Percentiles rank a stretch among this genome's conserved stretches.
Conservation (phyloP, 2,329 filamentous ascomycete species). For the Colletotrichum sp. region DNA sequence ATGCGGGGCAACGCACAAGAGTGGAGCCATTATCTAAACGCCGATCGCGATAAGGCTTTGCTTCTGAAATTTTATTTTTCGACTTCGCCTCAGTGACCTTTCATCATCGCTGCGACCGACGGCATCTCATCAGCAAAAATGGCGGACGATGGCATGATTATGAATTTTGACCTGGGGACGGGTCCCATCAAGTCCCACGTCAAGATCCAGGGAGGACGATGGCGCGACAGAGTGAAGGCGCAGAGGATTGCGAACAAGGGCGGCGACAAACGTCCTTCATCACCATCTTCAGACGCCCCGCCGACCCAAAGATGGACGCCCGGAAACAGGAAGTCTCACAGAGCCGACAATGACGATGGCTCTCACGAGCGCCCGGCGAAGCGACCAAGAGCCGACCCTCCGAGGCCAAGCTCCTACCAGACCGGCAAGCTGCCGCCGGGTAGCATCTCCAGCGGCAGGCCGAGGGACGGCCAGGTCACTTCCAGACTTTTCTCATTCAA, state of each 20-base stretch:
- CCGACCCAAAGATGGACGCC: constrained; percentile 6
- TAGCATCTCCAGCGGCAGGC: constrained; percentile 31
- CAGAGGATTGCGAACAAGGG: constrained; percentile 61
- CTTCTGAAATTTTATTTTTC: constrained; percentile 14
- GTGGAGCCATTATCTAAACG: constrained; percentile 12
- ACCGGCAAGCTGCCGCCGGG: constrained; percentile 40
- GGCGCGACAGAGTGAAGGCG: constrained; percentile 86
- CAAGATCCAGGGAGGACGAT: constrained; percentile 87
- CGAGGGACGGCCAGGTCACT: constrained; percentile 64
- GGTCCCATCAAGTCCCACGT: constrained; percentile 65
- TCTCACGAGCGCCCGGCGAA: constrained; percentile 43
- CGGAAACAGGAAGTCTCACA: constrained; percentile 12
- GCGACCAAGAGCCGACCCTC: constrained; percentile 44
- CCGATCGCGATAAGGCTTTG: constrained; percentile 15
- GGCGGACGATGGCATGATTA: constrained; percentile 93
- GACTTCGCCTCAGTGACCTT: neutral
- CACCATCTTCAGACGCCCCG: constrained; percentile 26
- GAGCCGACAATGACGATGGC: constrained; percentile 31
- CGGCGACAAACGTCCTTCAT: constrained; percentile 28
- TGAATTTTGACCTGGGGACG: constrained; percentile 86
- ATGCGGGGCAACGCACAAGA: neutral
- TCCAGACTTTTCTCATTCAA: constrained; percentile 95
- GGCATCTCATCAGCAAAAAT: constrained; percentile 50
- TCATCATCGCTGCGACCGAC: neutral
- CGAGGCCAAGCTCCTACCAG: constrained; percentile 32